Conservation (phyloP, 345 rosid species). For the Cardiospermum halicacabum region DNA sequence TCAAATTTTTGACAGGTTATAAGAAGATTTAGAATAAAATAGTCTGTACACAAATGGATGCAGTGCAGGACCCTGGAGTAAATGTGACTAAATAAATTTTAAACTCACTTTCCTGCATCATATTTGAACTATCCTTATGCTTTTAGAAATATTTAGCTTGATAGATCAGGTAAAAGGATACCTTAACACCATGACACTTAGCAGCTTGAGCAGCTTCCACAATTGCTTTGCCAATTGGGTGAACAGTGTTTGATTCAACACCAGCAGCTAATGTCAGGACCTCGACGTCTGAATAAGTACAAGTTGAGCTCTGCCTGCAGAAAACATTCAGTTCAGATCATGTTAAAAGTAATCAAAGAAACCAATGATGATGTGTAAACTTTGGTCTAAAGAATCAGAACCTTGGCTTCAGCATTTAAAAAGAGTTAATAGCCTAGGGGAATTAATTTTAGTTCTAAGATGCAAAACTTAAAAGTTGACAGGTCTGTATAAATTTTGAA, state of each 20-base stretch:
- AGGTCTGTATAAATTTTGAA: background rate
- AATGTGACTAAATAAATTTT: no score
- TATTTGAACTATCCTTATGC: no score
- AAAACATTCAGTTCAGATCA: slow-evolving; percentile 18
- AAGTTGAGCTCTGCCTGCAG: slow-evolving; percentile 40
- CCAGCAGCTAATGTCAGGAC: slow-evolving; percentile 80
- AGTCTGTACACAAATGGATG: no score
- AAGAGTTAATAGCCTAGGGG: no score
- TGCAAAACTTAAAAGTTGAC: background rate
- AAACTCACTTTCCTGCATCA: no score
- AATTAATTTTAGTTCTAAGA: background rate
- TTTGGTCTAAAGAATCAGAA: background rate
- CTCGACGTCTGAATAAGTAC: slow-evolving; percentile 59
- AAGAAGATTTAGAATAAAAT: no score
- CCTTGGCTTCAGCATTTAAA: no score
- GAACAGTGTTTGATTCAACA: slow-evolving; percentile 87
- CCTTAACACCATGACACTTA: slow-evolving; percentile 50
- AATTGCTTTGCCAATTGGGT: slow-evolving; percentile 95
- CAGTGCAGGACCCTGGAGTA: no score
- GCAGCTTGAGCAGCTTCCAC: slow-evolving; percentile 68
- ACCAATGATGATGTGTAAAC: no score
- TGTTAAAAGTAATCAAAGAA: slow-evolving; percentile 3
- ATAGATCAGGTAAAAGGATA: slow-evolving; percentile 18
- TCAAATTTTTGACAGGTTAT: no score
- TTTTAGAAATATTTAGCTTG: no score